These are phyloP conservation scores for Aspergillus niger DNA, from an alignment of 2,329 filamentous ascomycete genomes.

Conservation along the genomic window DNA sequence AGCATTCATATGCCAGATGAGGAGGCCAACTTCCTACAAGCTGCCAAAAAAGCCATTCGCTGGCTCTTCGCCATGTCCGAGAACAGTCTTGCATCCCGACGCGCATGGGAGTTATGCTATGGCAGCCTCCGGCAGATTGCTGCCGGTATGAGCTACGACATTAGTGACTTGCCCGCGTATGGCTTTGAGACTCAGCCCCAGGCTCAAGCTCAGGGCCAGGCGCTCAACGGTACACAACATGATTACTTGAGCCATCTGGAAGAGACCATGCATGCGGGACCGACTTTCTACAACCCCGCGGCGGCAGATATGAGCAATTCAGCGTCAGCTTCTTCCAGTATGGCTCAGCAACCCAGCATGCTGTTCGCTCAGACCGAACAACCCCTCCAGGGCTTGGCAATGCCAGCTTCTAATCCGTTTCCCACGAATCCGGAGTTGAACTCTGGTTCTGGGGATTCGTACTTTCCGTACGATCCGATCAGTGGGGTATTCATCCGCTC, in stretches of 20 bases:
- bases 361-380: background rate
- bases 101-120: constrained; percentile 48
- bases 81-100: constrained; percentile 41
- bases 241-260: background rate
- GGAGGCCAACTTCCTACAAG: constrained; percentile 37
- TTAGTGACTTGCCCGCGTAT: constrained; percentile 36
- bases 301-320: background rate
- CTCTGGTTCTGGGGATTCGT: constrained; percentile 25
- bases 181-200: constrained; percentile 19
- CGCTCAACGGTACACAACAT: constrained; percentile 15
- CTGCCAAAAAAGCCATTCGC: constrained; percentile 45
- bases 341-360: background rate
- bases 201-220: background rate
- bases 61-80: constrained; percentile 48
- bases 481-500: constrained; percentile 42
- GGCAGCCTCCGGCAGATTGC: constrained; percentile 38
- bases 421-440: constrained; percentile 15
- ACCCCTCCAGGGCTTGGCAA: background rate
- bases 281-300: background rate
- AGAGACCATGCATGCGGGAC: background rate
- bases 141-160: constrained; percentile 37
- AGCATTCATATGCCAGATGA: constrained; percentile 47
- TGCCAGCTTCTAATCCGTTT: constrained; percentile 4
- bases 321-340: background rate
- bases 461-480: constrained; percentile 44